Evolutionary conservation across 78 protist species (phyloP).

Genomic region (Dictyostelium firmibasis): DNA sequence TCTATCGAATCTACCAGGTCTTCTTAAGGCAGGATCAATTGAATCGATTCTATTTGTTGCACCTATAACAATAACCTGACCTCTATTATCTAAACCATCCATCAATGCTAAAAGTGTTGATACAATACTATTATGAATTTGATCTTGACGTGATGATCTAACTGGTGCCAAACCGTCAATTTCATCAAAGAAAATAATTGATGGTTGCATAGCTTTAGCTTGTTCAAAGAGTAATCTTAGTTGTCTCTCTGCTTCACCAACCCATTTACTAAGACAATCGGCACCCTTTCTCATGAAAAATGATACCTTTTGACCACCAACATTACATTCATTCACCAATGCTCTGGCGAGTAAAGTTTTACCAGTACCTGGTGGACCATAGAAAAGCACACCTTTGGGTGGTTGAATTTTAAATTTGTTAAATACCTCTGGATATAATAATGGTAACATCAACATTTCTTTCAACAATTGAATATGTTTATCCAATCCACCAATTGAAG

Average conservation of each 20-base stretch:
- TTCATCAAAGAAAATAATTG: slow-evolving; percentile 96
- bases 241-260: slow-evolving; percentile 97
- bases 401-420: slow-evolving; percentile 59
- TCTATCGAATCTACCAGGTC: slow-evolving; percentile 96
- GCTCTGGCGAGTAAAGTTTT: slow-evolving; percentile 83
- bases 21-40: slow-evolving; percentile 96
- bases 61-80: slow-evolving; percentile 93
- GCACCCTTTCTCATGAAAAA: slow-evolving; percentile 98
- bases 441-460: slow-evolving; percentile 78
- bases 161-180: slow-evolving; percentile 93
- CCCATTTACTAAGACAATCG: slow-evolving; percentile 91
- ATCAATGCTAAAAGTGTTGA: slow-evolving; percentile 94
- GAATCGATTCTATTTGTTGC: slow-evolving; percentile 97
- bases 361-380: slow-evolving; percentile 89
- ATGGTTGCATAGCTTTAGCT: slow-evolving; percentile 91
- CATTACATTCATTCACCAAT: slow-evolving; percentile 87
- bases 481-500: slow-evolving; percentile 68
- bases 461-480: slow-evolving; percentile 52
- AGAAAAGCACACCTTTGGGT: slow-evolving; percentile 80
- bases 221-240: slow-evolving; percentile 92
- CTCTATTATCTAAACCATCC: slow-evolving; percentile 95
- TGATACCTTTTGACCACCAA: slow-evolving; percentile 84
- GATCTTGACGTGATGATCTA: slow-evolving; percentile 88
- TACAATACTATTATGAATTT: slow-evolving; percentile 91
- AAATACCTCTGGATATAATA: slow-evolving; percentile 79